Evolutionary conservation across 2,329 filamentous ascomycete genomes (phyloP), one percentile per base, ranked within the genome.

Genomic region (Clonostachys chloroleuca): DNA sequence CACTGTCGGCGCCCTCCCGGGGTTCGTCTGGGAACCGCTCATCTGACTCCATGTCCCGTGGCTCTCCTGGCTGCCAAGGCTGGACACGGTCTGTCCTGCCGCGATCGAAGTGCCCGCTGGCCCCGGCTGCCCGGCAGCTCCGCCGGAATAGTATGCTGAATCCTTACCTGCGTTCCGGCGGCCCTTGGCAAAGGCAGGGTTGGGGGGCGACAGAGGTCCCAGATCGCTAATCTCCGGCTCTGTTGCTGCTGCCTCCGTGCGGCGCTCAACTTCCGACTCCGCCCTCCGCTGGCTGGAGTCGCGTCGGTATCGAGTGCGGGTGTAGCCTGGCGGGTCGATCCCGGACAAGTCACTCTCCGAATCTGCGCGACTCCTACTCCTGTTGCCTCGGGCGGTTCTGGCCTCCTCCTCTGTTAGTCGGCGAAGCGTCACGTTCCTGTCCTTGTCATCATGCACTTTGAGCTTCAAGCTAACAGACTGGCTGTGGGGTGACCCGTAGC

Each of bases 391-490:
- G 5, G 61, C 66, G 33, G 69, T 69, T 34, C 70, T 68, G 4
- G 77, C 71, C 59, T 86, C 82, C 51, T 81, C 76, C 24, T 83
- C 80, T 0, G 82, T 83, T 20, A 85, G 64, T 35, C 79, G 72
- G 36, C 81, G 74, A 40, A 86, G 65, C 13, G 81, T 86, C 48
- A 86, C 74, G 52, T 82, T 82, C 51, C 77, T 70, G 49, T 81
- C 76, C 34, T 72, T 73, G 54, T 85, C 80, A 52, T 82, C 77
- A 52, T 83, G 76, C 42, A 84, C 70, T 56, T 77, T 79, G 47
- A 84, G 65, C 58, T 80, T 82, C 48, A 84, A 75, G 56, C 77
- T 80, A 34, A 81, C 70, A 4, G 77, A 70, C 34, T 72, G 68
- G 54, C 72, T 74, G 6, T 62, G 60, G 6, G 65, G 68, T 24